Evolutionary conservation across 2,329 filamentous ascomycete genomes (phyloP), one percentile per base, ranked within the genome.

Genomic region (Periconia sp.): DNA sequence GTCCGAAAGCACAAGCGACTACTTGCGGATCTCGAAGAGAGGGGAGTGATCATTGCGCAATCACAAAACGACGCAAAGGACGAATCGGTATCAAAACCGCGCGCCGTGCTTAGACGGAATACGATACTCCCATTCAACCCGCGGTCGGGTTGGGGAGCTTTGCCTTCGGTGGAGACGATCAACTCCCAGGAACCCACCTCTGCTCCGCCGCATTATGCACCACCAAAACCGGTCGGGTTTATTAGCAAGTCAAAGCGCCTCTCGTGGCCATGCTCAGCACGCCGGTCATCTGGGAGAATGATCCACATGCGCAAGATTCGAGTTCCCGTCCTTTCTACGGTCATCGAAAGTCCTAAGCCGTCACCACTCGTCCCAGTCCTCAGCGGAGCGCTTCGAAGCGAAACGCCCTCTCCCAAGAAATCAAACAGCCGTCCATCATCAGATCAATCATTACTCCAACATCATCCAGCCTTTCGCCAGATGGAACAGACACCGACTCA

Each of bases 121-220:
- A 61, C 57, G 3, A 47, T 66, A 10, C 48, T 68, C 3, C 63
- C 66, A 2, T 70, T 68, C 57, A 65, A 68, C 31, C 51, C 59
- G 2, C 63, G 61, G 30, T 63, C 62, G 11, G 71, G 69, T 25
- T 77, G 73, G 73, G 70, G 63, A 12, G 55, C 69, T 34, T 52
- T 76, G 8, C 59, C 60, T 9, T 76, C 73, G 1, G 59, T 64
- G n/a, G 72, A 75, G 28, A 63, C 59, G 0, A 55, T 68, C 36
- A 43, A 50, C n/a, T 52, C 51, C 4, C 28, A 48, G 12, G 50
- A 61, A 13, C 40, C 56, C n/a, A 30, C 37, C 3, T 49, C 39
- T 11, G 37, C 43, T 18, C 47, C 48, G n/a, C 45, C 52, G 4
- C 52, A 58, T 36, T 59, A 59, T 39, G 57, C 48, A 16, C 57